phyloP scores from a whole-genome alignment of 2,329 filamentous ascomycete species.

The Clonostachys chloroleuca region DNA sequence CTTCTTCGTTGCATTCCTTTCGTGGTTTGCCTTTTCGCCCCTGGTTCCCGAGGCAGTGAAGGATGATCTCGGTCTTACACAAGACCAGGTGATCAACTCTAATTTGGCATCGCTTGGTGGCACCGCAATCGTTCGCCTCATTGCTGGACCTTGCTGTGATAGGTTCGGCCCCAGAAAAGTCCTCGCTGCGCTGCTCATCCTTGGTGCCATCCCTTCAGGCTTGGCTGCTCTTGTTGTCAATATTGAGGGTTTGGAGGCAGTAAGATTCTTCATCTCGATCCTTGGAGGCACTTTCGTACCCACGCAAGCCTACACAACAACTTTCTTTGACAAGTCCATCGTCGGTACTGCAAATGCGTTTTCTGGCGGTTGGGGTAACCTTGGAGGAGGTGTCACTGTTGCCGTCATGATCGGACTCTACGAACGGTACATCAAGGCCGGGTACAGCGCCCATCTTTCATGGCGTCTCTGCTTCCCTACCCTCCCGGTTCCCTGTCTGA shows the following conservation, averaged over 20 bases:
- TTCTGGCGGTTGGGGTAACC: constrained; percentile 81
- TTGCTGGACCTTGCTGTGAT: constrained; percentile 83
- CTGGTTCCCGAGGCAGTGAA: constrained; percentile 75
- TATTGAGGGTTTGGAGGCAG: constrained; percentile 57
- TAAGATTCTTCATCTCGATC: constrained; percentile 78
- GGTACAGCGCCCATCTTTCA: not conserved
- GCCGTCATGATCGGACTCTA: constrained; percentile 49
- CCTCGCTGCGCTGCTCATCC: constrained; percentile 72
- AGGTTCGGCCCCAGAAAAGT: constrained; percentile 75
- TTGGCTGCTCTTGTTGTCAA: constrained; percentile 73
- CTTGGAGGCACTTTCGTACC: constrained; percentile 76
- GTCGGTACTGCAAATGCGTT: constrained; percentile 86
- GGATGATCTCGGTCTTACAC: constrained; percentile 68
- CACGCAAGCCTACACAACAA: constrained; percentile 89
- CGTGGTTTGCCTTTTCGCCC: constrained; percentile 78
- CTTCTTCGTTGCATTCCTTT: constrained; percentile 85
- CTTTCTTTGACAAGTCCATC: constrained; percentile 89
- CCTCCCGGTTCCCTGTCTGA: not conserved
- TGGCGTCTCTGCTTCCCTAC: constrained; percentile 1
- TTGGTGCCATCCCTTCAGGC: constrained; percentile 76
- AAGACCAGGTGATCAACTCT: constrained; percentile 75
- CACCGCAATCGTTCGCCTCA: constrained; percentile 68
- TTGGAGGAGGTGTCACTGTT: constrained; percentile 58
- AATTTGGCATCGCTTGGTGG: constrained; percentile 78
- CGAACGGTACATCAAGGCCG: not conserved